phyloP scores from a whole-genome alignment of 2,329 filamentous ascomycete genomes.

The Microdochium trichocladiopsis region DNA sequence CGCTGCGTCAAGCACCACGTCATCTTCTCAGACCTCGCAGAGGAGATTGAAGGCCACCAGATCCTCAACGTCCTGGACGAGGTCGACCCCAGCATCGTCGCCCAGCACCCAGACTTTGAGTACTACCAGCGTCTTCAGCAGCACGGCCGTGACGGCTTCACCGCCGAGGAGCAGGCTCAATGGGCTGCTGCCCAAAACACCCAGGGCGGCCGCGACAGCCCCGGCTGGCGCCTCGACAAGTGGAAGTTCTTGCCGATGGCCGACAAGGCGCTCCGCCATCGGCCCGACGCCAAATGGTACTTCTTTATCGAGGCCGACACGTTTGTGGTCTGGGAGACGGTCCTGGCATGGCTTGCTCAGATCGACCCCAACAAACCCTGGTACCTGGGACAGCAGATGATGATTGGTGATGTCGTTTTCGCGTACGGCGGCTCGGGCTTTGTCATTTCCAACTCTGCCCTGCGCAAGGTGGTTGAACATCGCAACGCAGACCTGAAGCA shows the following conservation, averaged over 20 bases:
- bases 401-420: constrained; percentile 40
- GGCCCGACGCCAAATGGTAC: constrained; percentile 46
- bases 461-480: constrained; percentile 33
- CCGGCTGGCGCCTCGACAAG: constrained; percentile 45
- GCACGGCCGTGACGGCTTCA: constrained; percentile 32
- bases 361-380: constrained; percentile 38
- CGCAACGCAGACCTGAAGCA: constrained; percentile 30
- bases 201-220: constrained; percentile 28
- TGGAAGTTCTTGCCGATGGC: constrained; percentile 52
- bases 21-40: constrained; percentile 52
- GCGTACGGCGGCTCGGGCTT: constrained; percentile 47
- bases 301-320: constrained; percentile 54
- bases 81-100: constrained; percentile 28
- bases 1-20: constrained; percentile 46
- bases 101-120: constrained; percentile 37
- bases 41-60: constrained; percentile 39
- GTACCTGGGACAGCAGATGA: constrained; percentile 47
- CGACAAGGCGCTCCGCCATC: constrained; percentile 31
- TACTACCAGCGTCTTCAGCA: constrained; percentile 40
- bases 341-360: constrained; percentile 43
- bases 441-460: constrained; percentile 39
- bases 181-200: constrained; percentile 20
- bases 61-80: constrained; percentile 41
- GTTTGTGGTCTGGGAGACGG: constrained; percentile 44
- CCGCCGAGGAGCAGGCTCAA: constrained; percentile 16